A percentile compares a stretch with the other conserved stretches of the same genome.
phyloP scores from a whole-genome alignment of 257 asterid species.

The Salvia rosmarinus region DNA sequence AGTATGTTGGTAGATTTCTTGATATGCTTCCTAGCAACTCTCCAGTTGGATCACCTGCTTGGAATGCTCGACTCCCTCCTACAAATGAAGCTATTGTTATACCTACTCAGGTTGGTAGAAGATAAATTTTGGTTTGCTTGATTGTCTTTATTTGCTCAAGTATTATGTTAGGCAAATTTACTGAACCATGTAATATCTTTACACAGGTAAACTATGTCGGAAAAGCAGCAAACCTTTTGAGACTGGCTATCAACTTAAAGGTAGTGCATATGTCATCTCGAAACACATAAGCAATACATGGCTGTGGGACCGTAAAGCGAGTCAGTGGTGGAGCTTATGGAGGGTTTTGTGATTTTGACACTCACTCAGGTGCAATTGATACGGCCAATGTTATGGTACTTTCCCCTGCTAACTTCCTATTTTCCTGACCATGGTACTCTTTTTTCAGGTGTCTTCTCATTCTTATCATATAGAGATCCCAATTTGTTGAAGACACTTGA shows the following conservation, averaged over 20 bases:
- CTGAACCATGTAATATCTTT: slow-evolving; percentile 24
- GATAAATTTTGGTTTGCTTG: slow-evolving; percentile 7
- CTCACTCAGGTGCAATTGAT: slow-evolving; percentile 75
- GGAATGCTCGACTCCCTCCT: slow-evolving; percentile 67
- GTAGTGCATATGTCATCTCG: slow-evolving; percentile 92
- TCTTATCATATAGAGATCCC: slow-evolving; percentile 94
- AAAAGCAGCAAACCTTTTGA: slow-evolving; percentile 90
- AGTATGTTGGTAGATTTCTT: slow-evolving; percentile 72
- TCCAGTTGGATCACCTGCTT: slow-evolving; percentile 55
- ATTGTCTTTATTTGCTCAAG: neutral
- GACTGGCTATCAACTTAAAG: slow-evolving; percentile 87
- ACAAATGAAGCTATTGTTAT: slow-evolving; percentile 90
- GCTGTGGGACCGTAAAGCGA: slow-evolving; percentile 99
- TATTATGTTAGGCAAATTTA: slow-evolving; percentile 25
- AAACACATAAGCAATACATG: slow-evolving; percentile 81
- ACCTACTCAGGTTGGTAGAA: slow-evolving; percentile 83
- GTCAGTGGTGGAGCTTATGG: slow-evolving; percentile 99
- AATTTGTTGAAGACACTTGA: slow-evolving; percentile 91
- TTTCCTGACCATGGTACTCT: slow-evolving; percentile 30
- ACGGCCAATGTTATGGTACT: slow-evolving; percentile 16
- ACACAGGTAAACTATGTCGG: slow-evolving; percentile 95
- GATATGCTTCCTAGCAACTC: slow-evolving; percentile 82
- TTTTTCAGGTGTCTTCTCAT: slow-evolving; percentile 87
- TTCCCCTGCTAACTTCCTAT: neutral
- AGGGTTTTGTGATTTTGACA: slow-evolving; percentile 93